Evolutionary conservation across 257 asterid species (phyloP).

Genomic region (Fraxinus cuspidata): DNA sequence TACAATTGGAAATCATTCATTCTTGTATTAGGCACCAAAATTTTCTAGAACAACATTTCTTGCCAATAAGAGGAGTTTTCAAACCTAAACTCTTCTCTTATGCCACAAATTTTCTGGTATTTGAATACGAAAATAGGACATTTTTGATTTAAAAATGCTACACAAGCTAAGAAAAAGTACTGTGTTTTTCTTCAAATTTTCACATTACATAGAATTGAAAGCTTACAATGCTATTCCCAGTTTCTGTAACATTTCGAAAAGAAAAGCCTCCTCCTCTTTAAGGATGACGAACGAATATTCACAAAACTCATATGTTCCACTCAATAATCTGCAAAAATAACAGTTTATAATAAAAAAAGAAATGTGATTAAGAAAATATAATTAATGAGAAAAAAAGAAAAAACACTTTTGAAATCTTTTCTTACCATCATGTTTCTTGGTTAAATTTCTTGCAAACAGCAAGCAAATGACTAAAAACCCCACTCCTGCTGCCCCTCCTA

Average conservation of each 20-base stretch:
- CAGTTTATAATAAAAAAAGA: slow-evolving; percentile 19
- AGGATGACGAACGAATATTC: slow-evolving; percentile 5
- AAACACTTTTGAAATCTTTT: slow-evolving; percentile 5
- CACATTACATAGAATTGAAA: slow-evolving; percentile 6
- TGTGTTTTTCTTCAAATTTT: slow-evolving; percentile 5
- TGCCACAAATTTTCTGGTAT: slow-evolving; percentile 32
- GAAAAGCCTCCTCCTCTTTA: slow-evolving; percentile 29
- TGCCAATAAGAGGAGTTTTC: background rate
- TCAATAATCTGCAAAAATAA: slow-evolving; percentile 46
- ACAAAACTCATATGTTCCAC: slow-evolving; percentile 4
- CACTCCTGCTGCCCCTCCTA: slow-evolving; percentile 99
- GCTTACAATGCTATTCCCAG: slow-evolving; percentile 31
- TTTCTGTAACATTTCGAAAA: slow-evolving; percentile 38
- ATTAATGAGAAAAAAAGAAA: background rate
- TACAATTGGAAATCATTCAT: slow-evolving; percentile 26
- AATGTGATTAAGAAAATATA: slow-evolving; percentile 7
- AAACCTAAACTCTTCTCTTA: slow-evolving; percentile 2
- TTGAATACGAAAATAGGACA: background rate
- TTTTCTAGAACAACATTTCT: slow-evolving; percentile 30
- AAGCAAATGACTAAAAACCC: slow-evolving; percentile 78
- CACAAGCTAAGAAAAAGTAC: slow-evolving; percentile 36
- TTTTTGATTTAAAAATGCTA: slow-evolving; percentile 27
- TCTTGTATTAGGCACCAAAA: slow-evolving; percentile 36
- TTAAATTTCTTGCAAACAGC: slow-evolving; percentile 72
- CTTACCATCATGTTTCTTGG: slow-evolving; percentile 92